A percentile compares a stretch with the other conserved stretches of the same genome.
phyloP scores from a whole-genome alignment of 2,329 filamentous ascomycete species.

The Cryphonectria naterciae region DNA sequence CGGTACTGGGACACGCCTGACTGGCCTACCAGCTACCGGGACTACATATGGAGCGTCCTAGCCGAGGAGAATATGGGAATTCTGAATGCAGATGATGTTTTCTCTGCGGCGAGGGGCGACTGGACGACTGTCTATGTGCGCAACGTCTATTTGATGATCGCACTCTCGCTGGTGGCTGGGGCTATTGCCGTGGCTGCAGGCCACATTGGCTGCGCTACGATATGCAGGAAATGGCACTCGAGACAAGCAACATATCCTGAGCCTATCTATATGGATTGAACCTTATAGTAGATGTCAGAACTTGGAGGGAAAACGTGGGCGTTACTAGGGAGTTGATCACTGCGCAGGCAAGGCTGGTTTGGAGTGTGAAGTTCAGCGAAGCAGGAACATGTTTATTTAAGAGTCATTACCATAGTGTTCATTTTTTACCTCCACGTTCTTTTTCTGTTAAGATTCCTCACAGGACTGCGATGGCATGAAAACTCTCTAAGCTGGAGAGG shows the following conservation, averaged over 20 bases:
- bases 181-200: background rate
- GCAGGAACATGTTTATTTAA: background rate
- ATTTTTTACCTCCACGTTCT: background rate
- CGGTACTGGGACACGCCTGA: background rate
- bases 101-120: background rate
- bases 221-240: background rate
- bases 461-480: background rate
- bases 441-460: background rate
- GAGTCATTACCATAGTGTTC: background rate
- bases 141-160: background rate
- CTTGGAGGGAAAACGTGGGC: background rate
- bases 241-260: background rate
- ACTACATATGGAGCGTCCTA: slow-evolving; percentile 1
- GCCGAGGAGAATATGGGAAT: background rate
- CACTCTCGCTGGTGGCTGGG: background rate
- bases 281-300: background rate
- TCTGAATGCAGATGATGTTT: background rate
- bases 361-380: background rate
- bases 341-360: background rate
- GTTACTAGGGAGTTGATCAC: background rate
- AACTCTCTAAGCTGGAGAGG: background rate
- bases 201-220: background rate
- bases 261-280: background rate
- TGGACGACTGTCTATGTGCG: background rate
- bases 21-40: background rate